Conservation (phyloP, 2,329 filamentous ascomycete species). For the Gaeumannomyces tritici region DNA sequence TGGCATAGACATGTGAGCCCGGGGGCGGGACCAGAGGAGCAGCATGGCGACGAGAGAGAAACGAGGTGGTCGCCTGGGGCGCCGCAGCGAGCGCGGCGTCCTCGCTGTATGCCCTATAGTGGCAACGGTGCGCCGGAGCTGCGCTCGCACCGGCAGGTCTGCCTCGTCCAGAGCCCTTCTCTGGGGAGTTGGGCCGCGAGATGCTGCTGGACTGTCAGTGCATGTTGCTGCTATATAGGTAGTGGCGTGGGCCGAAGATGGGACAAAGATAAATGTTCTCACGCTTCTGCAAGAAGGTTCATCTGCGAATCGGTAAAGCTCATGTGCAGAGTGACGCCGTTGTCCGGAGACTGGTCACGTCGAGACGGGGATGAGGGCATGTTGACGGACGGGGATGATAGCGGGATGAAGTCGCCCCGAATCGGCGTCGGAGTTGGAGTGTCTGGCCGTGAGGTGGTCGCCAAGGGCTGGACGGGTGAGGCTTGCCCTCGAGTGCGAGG, state of each 20-base stretch:
- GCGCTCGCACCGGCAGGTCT: background rate
- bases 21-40: background rate
- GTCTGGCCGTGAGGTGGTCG: background rate
- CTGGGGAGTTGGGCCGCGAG: background rate
- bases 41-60: background rate
- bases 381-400: conserved; percentile 16
- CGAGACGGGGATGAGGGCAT: conserved; percentile 24
- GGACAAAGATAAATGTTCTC: conserved; percentile 11
- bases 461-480: background rate
- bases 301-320: conserved; percentile 39
- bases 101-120: background rate
- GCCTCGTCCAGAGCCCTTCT: background rate
- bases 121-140: background rate
- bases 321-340: conserved; percentile 34
- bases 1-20: background rate
- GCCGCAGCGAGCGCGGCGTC: background rate
- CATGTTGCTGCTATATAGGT: background rate
- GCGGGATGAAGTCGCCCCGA: conserved; percentile 26
- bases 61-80: background rate
- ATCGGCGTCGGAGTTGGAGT: conserved; percentile 10
- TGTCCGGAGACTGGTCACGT: conserved; percentile 16
- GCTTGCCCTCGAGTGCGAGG: background rate
- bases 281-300: conserved; percentile 37
- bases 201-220: background rate
- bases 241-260: background rate